Evolutionary conservation across 306 rosid genomes (phyloP), one percentile per base, ranked within the genome.

Genomic region (Erythrophleum fordii): DNA sequence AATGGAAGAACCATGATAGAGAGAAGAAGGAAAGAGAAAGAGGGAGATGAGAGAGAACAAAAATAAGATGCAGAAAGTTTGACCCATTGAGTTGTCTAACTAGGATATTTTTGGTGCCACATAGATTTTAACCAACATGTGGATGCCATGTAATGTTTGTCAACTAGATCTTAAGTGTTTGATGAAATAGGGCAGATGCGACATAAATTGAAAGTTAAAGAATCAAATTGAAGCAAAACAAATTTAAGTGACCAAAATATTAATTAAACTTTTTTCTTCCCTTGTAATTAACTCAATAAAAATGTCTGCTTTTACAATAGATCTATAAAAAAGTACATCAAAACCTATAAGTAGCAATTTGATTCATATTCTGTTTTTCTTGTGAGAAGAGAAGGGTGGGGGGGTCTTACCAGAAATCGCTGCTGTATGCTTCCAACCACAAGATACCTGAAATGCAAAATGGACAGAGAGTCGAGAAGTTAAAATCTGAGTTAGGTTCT

Each of bases 391-490:
- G 39, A 48, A 66, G 44, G 29, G 31, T 0, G 72, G 31, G 6
- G 72, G 49, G 18, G 37, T 35, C 78, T 46, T 84, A 92, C 97
- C 97, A 82, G 97, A 87, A 77, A 95, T 81, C 5, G 97, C 97
- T 44, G 99, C 97, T 3, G 97, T 91, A 73, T 95, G 99, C 86
- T 95, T 95, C 97, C 99, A 95, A 85, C 99, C 99, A 84, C 99
- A 95, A 64, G 99, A 95, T 65, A 90, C 89, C 94, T 90, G 86
- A 83, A 69, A 81, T 64, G 25, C 67, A 75, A 64, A 76, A 55
- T 25, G 35, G 52, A 67, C 68, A 66, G 69, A 31, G 53, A 55
- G 28, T 23, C 3, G 14, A n/a, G 66, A 77, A 59, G 4, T 4
- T 53, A 46, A 26, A 41, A 37, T 65, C 4, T 22, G 72, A 83